Evolutionary conservation across 208 protist genomes (phyloP).

Genomic region (Borovskyia barvae): DNA sequence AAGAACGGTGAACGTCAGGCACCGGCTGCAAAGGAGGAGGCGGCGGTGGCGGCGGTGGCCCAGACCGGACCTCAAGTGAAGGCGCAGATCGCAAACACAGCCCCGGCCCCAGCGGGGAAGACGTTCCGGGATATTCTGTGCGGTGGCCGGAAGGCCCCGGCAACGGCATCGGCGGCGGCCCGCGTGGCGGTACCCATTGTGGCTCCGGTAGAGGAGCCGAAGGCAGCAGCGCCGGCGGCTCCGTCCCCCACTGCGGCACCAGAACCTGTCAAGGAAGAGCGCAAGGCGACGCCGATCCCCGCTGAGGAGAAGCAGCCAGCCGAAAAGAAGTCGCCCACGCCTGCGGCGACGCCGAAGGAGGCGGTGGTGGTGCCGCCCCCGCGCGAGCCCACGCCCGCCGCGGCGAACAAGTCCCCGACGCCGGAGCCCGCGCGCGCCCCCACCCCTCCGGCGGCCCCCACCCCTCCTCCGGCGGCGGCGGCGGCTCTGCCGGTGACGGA

Average conservation of each 20-base stretch:
- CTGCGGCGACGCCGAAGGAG: background rate
- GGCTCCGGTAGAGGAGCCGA: background rate
- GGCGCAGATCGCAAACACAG: constrained; percentile 54
- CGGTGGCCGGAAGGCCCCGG: constrained; percentile 21
- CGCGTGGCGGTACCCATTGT: background rate
- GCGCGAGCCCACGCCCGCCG: background rate
- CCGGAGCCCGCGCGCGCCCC: constrained; percentile 13
- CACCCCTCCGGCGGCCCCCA: constrained; percentile 2
- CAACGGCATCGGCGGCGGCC: background rate
- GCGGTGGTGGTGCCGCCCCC: background rate
- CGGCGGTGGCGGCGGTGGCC: constrained; percentile 12
- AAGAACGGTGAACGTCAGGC: constrained; percentile 13
- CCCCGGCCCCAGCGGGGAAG: constrained; percentile 51
- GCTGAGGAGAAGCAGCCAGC: no score
- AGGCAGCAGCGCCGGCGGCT: constrained; percentile 12
- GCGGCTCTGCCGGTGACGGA: constrained; percentile 24
- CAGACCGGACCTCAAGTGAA: constrained; percentile 52
- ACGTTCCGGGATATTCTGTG: constrained; percentile 71
- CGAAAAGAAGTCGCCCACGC: background rate
- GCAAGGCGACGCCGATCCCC: constrained; percentile 1
- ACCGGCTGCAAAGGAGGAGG: constrained; percentile 33
- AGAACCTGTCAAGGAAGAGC: constrained; percentile 1
- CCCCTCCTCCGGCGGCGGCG: background rate
- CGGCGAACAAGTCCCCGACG: constrained; percentile 2
- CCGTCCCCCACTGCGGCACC: constrained; percentile 12